A percentile compares a stretch with the other conserved stretches of the same genome.
Conservation (phyloP, 2,329 filamentous ascomycete species). For the Calonectria fujianensis region DNA sequence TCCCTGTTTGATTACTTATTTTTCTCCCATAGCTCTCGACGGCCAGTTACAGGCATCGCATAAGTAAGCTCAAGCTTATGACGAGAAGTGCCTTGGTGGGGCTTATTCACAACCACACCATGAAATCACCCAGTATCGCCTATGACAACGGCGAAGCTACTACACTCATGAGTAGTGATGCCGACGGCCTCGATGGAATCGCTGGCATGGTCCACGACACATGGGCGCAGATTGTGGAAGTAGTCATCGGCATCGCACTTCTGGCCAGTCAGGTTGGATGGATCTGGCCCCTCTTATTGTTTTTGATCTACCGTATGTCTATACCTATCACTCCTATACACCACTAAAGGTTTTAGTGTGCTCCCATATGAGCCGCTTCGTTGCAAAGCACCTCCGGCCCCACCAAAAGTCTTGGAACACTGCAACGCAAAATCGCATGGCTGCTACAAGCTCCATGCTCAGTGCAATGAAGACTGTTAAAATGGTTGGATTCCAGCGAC, state of each 20-base stretch:
- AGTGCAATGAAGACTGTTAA: not conserved
- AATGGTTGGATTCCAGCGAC: not conserved
- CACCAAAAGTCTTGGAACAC: conserved; percentile 4
- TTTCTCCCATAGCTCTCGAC: not conserved
- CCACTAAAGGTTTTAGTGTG: not conserved
- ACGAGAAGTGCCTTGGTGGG: not conserved
- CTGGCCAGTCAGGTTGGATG: not conserved
- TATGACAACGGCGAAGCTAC: conserved; percentile 7
- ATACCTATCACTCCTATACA: not conserved
- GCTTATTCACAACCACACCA: conserved; percentile 1
- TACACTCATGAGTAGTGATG: not conserved
- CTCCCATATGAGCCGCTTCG: conserved; percentile 1
- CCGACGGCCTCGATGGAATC: not conserved
- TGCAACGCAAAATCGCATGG: not conserved
- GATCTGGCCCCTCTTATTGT: not conserved
- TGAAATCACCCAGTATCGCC: conserved; percentile 1
- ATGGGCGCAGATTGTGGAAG: not conserved
- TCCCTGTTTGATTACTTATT: not conserved
- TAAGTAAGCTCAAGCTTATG: not conserved
- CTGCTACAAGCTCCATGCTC: not conserved
- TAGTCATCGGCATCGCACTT: not conserved
- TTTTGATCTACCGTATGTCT: not conserved
- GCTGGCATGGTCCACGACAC: not conserved
- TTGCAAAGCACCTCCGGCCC: not conserved
- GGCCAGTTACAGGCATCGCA: not conserved